Percentiles rank a stretch among this genome's conserved stretches.
Evolutionary conservation across 371 early-diverging fungal species (phyloP).

Genomic region (Circinella minor): DNA sequence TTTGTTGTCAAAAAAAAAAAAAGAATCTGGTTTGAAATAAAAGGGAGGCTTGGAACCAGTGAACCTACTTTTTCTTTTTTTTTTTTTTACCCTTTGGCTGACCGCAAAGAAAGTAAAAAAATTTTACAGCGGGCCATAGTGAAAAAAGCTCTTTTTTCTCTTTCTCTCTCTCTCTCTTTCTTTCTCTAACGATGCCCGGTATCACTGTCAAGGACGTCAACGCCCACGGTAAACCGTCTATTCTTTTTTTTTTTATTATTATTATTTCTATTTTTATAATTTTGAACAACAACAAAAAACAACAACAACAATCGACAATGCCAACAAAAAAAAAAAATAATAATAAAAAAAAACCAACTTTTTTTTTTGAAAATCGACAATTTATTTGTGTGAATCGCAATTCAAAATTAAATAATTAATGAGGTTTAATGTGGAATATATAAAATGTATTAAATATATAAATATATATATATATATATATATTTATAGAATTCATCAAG

Average conservation of each 20-base stretch:
- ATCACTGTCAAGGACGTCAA: conserved; percentile 98
- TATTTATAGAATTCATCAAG: conserved; percentile 79
- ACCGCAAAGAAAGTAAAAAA: not conserved
- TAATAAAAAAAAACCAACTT: not conserved
- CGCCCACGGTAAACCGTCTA: conserved; percentile 68
- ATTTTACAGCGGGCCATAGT: not conserved
- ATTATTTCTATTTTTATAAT: not conserved
- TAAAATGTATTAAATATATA: too few species aligned
- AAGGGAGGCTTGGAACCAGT: not conserved
- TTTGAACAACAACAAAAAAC: not conserved
- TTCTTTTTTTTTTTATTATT: too few species aligned
- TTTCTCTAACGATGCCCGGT: conserved; percentile 53
- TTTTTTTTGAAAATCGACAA: not conserved
- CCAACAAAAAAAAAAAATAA: not conserved
- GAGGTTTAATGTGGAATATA: too few species aligned
- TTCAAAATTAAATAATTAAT: too few species aligned
- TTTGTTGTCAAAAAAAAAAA: not conserved
- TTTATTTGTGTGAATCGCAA: too few species aligned
- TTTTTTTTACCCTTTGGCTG: too few species aligned
- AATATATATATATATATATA: too few species aligned
- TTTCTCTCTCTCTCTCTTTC: conserved; percentile 9
- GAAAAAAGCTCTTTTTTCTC: not conserved
- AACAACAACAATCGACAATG: not conserved
- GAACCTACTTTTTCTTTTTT: not conserved
- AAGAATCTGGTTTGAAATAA: not conserved